Conservation (phyloP, 352 stramenopile species). For the Plasmopara muralis region DNA sequence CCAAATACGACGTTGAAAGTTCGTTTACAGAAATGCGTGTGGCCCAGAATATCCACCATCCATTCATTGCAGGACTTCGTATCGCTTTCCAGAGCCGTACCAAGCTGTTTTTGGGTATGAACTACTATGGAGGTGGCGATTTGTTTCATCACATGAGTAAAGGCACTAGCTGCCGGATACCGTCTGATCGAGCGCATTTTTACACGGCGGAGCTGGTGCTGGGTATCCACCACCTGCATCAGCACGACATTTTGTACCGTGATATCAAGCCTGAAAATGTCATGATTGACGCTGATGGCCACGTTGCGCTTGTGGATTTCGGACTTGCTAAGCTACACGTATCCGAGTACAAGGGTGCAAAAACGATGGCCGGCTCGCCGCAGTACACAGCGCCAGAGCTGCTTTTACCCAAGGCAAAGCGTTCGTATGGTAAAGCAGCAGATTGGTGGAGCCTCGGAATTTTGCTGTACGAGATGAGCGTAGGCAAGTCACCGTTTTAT, state of each 20-base stretch:
- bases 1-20: conserved; percentile 85
- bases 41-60: conserved; percentile 84
- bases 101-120: conserved; percentile 85
- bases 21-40: conserved; percentile 88
- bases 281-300: conserved; percentile 92
- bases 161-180: conserved; percentile 80
- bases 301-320: conserved; percentile 95
- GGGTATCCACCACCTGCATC: conserved; percentile 90
- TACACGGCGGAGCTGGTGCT: conserved; percentile 91
- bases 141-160: conserved; percentile 89
- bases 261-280: conserved; percentile 97
- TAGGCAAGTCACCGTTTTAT: conserved; percentile 90
- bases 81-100: conserved; percentile 86
- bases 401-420: conserved; percentile 77
- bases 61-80: conserved; percentile 77
- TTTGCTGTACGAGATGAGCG: conserved; percentile 90
- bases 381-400: conserved; percentile 85
- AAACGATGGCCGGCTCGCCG: conserved; percentile 84
- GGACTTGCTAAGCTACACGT: conserved; percentile 91
- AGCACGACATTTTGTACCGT: conserved; percentile 93
- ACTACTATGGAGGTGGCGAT: conserved; percentile 82
- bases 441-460: conserved; percentile 90
- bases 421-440: conserved; percentile 81
- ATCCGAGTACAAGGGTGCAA: conserved; percentile 82
- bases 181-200: conserved; percentile 78